These are phyloP conservation scores for Sphagnurus paluster DNA, from an alignment of 1,284 basidiomycete genomes.

Conservation along the genomic window DNA sequence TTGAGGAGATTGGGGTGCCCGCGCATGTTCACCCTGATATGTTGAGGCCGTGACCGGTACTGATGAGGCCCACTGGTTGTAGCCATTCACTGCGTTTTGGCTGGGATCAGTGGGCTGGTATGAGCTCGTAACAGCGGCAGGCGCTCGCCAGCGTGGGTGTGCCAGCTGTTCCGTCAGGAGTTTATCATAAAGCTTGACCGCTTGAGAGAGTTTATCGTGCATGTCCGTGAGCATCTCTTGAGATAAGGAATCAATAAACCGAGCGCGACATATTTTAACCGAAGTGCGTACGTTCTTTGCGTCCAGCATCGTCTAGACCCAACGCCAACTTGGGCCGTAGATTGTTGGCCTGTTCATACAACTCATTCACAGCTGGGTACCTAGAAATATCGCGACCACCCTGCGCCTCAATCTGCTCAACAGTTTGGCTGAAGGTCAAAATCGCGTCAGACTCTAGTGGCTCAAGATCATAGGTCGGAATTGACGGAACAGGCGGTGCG, in stretches of 20 bases:
- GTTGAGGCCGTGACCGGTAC: constrained; percentile 14
- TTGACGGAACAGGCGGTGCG: constrained; percentile 45
- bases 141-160: constrained; percentile 62
- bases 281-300: constrained; percentile 76
- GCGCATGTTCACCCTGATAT: constrained; percentile 19
- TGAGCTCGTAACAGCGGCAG: constrained; percentile 28
- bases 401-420: constrained; percentile 81
- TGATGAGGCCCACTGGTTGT: constrained; percentile 29
- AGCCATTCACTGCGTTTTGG: constrained; percentile 27
- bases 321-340: constrained; percentile 83
- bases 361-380: constrained; percentile 80
- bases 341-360: constrained; percentile 84
- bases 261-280: not conserved
- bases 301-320: constrained; percentile 82
- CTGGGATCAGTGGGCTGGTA: constrained; percentile 31
- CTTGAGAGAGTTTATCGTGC: constrained; percentile 91
- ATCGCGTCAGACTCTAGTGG: constrained; percentile 83
- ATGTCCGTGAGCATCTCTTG: constrained; percentile 86
- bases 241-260: constrained; percentile 8
- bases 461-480: constrained; percentile 78
- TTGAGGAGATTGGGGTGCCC: constrained; percentile 15
- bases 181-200: constrained; percentile 87
- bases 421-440: constrained; percentile 85
- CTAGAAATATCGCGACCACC: constrained; percentile 76
- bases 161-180: constrained; percentile 84